Base-by-base conservation (phyloP, 2,329 filamentous ascomycete genomes). In the Fusarium sp. region DNA sequence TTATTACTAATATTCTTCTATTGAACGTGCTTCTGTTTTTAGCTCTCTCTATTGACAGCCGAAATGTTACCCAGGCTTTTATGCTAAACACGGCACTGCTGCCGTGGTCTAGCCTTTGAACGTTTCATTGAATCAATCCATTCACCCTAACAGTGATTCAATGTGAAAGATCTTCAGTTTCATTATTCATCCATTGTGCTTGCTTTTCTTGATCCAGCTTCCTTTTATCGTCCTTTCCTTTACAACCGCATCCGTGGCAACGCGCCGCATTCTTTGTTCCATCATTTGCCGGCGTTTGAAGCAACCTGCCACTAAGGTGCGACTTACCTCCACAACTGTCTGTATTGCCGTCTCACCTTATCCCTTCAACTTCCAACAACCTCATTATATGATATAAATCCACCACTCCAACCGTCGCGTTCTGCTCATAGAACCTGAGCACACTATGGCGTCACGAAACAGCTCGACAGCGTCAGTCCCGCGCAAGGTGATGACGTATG, bases 401-500 rank as follows among this genome's bases (percentile, higher is more conserved):
- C 48, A 51, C 59, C 57, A 41, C 44, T 30, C 7, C 35, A 68
- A 59, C 30, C 28, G 31, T 51, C 47, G 58, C 55, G 42, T 58
- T 64, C 55, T 56, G 51, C 65, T 51, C 35, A 31, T 39, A 51
- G 56, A 44, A 58, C 35, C 53, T 53, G 35, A 69, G 55, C 57
- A 60, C 61, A 45, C 55, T 42, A 78, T 77, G 69, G 57, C 70
- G 59, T 74, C 74, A 47, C 68, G 68, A 58, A 70, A 62, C 24
- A 70, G 72, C 38, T 50, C 78, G 41, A 51, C 76, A n/a, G 66
- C 75, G 41, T 69, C 76, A 30, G 45, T 67, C 45, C 68, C 68
- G 59, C 77, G 70, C 62, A 77, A 75, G 64, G 48, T 78, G 26
- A 61, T 75, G 62, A 79, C 78, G 11, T 79, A 79, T 58, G 77